phyloP scores from a whole-genome alignment of 139 green algal species.

The Chlorella vulgaris region DNA sequence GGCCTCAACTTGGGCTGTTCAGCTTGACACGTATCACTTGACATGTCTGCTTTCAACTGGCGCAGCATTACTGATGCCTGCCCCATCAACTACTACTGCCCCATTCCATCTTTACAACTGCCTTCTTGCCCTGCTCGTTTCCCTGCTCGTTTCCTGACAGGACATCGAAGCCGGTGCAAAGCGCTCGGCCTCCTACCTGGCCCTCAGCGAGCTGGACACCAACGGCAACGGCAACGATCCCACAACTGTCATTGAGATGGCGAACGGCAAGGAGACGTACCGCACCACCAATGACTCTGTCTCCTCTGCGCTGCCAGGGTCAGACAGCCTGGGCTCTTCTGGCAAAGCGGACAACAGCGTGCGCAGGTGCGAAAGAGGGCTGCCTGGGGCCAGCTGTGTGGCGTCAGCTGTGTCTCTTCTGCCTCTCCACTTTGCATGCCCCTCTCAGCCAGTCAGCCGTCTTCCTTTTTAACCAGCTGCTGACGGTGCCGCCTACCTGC shows the following conservation, averaged over 20 bases:
- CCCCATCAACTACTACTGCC: no score
- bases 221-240: not conserved
- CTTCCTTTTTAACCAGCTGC: no score
- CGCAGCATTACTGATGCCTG: no score
- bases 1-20: no score
- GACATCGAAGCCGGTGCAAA: slow-evolving; percentile 24
- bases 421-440: not conserved
- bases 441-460: not conserved
- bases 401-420: not conserved
- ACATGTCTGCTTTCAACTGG: no score
- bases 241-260: not conserved
- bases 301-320: not conserved
- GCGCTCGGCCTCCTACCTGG: slow-evolving; percentile 12
- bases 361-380: slow-evolving; percentile 7
- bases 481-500: no score
- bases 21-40: no score
- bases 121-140: not conserved
- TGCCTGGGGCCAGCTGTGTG: not conserved
- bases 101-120: no score
- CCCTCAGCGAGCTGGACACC: slow-evolving; percentile 2
- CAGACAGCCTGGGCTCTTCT: not conserved
- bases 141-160: not conserved
- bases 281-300: no score
- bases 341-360: not conserved
- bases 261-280: not conserved